Base-by-base conservation (phyloP, 2,329 filamentous ascomycete species). In the Scedosporium minutisporum region DNA sequence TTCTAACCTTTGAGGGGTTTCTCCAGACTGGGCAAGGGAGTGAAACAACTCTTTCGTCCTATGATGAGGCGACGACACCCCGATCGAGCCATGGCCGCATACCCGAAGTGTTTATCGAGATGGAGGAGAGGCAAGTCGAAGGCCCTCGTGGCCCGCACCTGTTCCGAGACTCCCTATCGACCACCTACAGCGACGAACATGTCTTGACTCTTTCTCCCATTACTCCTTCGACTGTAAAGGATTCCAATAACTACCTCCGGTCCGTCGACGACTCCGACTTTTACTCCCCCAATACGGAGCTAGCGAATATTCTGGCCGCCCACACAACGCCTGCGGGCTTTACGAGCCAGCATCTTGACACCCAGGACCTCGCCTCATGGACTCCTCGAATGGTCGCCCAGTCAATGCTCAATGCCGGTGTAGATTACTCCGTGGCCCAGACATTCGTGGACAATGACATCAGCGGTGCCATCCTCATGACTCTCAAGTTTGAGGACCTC, bases 381-480 rank as follows among this genome's bases (percentile, higher is more conserved):
- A 82, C 84, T 14, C 87, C 90, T 3, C 82, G 87, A 70, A 87
- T 91, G 76, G 90, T 95, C 53, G 89, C 89, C 62, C 86, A 90
- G 70, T 95, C 90, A 84, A 95, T 97, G 91, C 84, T 87, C 70
- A 85, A 91, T 72, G 85, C 87, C 55, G 91, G 90, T 68, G 87
- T 96, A 71, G 93, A 96, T 72, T 77, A 85, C 60, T 77, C 82
- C 6, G 82, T 93, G 60, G 87, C 95, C 10, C 87, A 96, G 69
- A 90, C 89, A 68, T 97, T 99, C 70, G 82, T 93, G 65, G 84
- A 89, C 69, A 96, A 99, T 73, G 93, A 99, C 71, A 97, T 99
- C 73, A 91, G 88, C 27, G 93, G 93, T 14, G 82, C 86, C 4
- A 90, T 97, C 63, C 78, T 97, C 21, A 86, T 96, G 61, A 92